These are phyloP conservation scores for Solanum neorickii DNA, from an alignment of 257 asterid genomes.

Conservation along the genomic window DNA sequence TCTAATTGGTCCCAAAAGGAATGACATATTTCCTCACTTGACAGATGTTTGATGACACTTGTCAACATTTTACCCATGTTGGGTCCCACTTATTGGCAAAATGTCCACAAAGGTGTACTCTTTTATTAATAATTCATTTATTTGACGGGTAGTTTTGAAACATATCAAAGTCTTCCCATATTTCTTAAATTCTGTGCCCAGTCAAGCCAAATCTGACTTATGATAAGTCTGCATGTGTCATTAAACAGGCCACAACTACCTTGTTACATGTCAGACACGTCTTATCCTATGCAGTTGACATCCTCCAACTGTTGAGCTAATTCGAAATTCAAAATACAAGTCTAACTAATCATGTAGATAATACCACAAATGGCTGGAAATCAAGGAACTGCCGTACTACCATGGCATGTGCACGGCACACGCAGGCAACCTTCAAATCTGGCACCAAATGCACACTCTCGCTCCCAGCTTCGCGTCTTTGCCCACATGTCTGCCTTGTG, in stretches of 20 bases:
- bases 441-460: background rate
- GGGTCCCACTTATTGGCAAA: background rate
- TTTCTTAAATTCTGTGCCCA: background rate
- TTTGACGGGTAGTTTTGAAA: too few relatives aligned
- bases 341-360: background rate
- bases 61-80: background rate
- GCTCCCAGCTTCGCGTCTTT: background rate
- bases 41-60: background rate
- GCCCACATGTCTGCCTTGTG: background rate
- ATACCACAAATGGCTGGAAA: background rate
- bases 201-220: background rate
- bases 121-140: too few relatives aligned
- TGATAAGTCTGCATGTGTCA: background rate
- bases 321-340: background rate
- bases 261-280: background rate
- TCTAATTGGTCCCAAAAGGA: background rate
- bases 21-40: background rate
- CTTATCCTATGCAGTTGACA: background rate
- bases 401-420: background rate
- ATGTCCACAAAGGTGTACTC: too few relatives aligned
- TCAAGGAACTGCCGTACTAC: background rate
- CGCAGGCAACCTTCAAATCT: background rate
- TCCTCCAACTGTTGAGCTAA: background rate
- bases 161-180: too few relatives aligned
- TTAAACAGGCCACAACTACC: background rate